Percentiles rank a stretch among this genome's conserved stretches.
Conservation (phyloP, 371 early-diverging fungal genomes). For the Sporodiniella umbellata region DNA sequence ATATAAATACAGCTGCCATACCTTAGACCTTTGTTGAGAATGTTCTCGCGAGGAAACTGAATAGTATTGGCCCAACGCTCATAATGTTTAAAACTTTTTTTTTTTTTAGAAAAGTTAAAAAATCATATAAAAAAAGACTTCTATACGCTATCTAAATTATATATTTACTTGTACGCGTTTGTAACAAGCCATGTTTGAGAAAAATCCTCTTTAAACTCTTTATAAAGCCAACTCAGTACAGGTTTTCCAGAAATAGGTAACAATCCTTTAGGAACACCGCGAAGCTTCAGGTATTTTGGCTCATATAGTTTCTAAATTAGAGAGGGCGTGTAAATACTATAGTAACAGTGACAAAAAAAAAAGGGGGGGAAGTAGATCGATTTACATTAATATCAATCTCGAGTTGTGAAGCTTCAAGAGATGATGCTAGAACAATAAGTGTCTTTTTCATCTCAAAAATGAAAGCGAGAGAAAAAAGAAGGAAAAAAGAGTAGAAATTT, state of each 20-base stretch:
- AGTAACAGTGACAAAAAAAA: background rate
- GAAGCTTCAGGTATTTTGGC: slow-evolving; percentile 15
- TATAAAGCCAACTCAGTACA: slow-evolving; percentile 39
- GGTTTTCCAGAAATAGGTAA: slow-evolving; percentile 44
- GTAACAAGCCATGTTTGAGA: slow-evolving; percentile 32
- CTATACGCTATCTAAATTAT: no score
- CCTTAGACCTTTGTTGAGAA: slow-evolving; percentile 45
- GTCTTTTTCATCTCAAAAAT: slow-evolving; percentile 4
- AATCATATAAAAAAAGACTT: background rate
- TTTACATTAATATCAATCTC: slow-evolving; percentile 18
- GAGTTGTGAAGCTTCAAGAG: slow-evolving; percentile 7
- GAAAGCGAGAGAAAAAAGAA: background rate
- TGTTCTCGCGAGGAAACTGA: slow-evolving; percentile 29
- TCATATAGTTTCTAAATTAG: slow-evolving; percentile 12
- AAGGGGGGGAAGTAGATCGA: background rate
- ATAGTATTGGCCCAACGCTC: slow-evolving; percentile 45
- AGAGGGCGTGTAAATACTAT: no score
- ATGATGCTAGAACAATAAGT: slow-evolving; percentile 17
- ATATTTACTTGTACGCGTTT: slow-evolving; percentile 48
- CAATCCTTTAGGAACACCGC: slow-evolving; percentile 40
- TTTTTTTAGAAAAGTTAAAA: background rate
- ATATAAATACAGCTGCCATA: slow-evolving; percentile 1
- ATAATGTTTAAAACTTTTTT: slow-evolving; percentile 45
- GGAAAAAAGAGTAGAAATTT: background rate
- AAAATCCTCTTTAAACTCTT: slow-evolving; percentile 18